phyloP scores from a whole-genome alignment of 257 asterid genomes.

The Thymus mandschuricus region DNA sequence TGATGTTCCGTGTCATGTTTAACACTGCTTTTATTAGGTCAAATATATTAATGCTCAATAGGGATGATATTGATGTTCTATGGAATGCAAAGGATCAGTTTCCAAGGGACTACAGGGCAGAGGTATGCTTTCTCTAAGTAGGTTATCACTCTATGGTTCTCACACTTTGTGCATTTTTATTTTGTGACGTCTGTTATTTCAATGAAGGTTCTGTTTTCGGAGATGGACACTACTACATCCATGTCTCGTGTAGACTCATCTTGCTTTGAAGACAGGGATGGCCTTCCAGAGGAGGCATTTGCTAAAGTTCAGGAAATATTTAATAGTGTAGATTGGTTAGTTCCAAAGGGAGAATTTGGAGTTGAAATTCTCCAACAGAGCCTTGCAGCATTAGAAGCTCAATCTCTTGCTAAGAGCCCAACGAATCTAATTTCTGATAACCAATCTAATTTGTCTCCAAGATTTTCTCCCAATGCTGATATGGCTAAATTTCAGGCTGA shows the following conservation, averaged over 20 bases:
- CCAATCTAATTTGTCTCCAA: conserved; percentile 37
- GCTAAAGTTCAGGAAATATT: conserved; percentile 88
- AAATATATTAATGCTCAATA: conserved; percentile 85
- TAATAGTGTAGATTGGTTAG: conserved; percentile 86
- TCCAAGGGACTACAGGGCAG: conserved; percentile 89
- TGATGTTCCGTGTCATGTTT: conserved; percentile 93
- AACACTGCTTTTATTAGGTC: conserved; percentile 96
- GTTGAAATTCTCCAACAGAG: conserved; percentile 62
- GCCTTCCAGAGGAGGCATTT: conserved; percentile 96
- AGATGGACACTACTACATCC: conserved; percentile 76
- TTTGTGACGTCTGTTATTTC: conserved; percentile 29
- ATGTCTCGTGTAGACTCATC: conserved; percentile 61
- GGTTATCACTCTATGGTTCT: conserved; percentile 28
- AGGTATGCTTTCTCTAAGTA: conserved; percentile 50
- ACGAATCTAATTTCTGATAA: conserved; percentile 35
- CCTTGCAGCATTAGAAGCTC: conserved; percentile 42
- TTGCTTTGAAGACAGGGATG: conserved; percentile 93
- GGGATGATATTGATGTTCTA: conserved; percentile 76
- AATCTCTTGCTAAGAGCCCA: conserved; percentile 40
- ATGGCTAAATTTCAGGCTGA: conserved; percentile 37
- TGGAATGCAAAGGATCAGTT: conserved; percentile 92
- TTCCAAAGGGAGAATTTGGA: conserved; percentile 66
- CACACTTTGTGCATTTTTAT: conserved; percentile 28
- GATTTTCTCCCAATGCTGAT: conserved; percentile 39
- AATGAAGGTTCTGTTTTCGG: conserved; percentile 89